phyloP scores from a whole-genome alignment of 768 basidiomycete genomes.

The Xerocomus potaroensis region DNA sequence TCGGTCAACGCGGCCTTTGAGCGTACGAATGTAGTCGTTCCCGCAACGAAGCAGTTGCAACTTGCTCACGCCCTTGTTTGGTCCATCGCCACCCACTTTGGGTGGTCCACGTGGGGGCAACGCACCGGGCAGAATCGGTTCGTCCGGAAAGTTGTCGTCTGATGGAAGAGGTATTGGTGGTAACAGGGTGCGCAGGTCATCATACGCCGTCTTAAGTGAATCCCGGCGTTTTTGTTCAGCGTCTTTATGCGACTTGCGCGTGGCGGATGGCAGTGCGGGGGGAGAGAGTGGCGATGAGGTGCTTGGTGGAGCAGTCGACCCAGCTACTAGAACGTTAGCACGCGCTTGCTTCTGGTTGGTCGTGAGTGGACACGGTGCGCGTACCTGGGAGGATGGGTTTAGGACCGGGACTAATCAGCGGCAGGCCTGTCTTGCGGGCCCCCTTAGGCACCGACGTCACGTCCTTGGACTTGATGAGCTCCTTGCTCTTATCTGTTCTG shows the following conservation, averaged over 20 bases:
- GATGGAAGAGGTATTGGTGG: slow-evolving; percentile 85
- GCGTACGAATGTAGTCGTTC: slow-evolving; percentile 78
- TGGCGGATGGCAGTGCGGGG: slow-evolving; percentile 42
- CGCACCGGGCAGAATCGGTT: slow-evolving; percentile 80
- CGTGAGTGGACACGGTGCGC: slow-evolving; percentile 10
- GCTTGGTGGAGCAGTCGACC: slow-evolving; percentile 28
- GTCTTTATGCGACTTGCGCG: slow-evolving; percentile 87
- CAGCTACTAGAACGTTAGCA: slow-evolving; percentile 27
- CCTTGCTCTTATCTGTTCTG: slow-evolving; percentile 25
- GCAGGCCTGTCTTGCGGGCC: slow-evolving; percentile 28
- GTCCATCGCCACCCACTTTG: slow-evolving; percentile 81
- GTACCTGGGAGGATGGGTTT: slow-evolving; percentile 73
- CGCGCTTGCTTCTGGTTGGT: not conserved
- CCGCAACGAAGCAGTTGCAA: slow-evolving; percentile 86
- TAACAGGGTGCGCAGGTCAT: slow-evolving; percentile 75
- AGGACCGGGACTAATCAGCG: slow-evolving; percentile 48
- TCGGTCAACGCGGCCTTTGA: slow-evolving; percentile 74
- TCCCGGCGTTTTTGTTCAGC: slow-evolving; percentile 98
- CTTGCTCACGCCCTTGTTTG: slow-evolving; percentile 93
- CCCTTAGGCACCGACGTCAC: slow-evolving; percentile 16
- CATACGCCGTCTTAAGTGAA: slow-evolving; percentile 91
- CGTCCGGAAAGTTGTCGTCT: slow-evolving; percentile 65
- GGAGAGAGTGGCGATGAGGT: slow-evolving; percentile 28
- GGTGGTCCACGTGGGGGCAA: slow-evolving; percentile 89
- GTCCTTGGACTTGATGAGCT: slow-evolving; percentile 28